Evolutionary conservation across 352 stramenopile genomes (phyloP), one percentile per base, ranked within the genome.

Genomic region (Pythium angustatum): DNA sequence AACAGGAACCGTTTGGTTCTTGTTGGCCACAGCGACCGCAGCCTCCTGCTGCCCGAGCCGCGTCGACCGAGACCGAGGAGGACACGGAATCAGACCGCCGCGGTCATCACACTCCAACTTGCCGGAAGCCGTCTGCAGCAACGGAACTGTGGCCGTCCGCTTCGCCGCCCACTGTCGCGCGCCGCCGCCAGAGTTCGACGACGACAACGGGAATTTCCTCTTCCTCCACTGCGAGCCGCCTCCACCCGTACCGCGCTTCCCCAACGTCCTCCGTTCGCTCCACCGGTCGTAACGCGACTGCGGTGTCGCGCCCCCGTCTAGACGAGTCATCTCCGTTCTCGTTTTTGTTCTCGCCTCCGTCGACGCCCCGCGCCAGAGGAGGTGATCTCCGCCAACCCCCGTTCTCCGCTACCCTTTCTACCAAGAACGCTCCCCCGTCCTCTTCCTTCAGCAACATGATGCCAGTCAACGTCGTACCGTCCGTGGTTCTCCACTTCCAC

Each of bases 401-500:
- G 21, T 49, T 31, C 52, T 40, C 38, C 36, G 34, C 43, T 28
- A 19, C 45, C 40, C 26, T 31, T 17, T 63, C 34, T 64, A 33
- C 44, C 28, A 19, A 28, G 21, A 49, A 28, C 15, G 34, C 36
- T 22, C 53, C 38, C 26, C 36, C 44, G 24, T 26, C 27, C 36
- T 3, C 21, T 26, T 44, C 15, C 24, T 47, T 14, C 4, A 27
- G 45, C 53, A 77, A 67, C 21, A 72, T 66, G 53, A 66, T 75
- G 63, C 47, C 59, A 33, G n/a, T 68, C 17, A 54, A 72, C 24
- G 61, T 72, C 48, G 62, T 78, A 24, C 74, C 77, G 19, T 81
- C 72, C 45, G 69, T 91, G 51, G 78, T 90, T 57, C 70, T 91
- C 51, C 76, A 85, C 48, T 78, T 91, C 56, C 79, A 84, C 21